Evolutionary conservation across 2,329 filamentous ascomycete genomes (phyloP), one percentile per base, ranked within the genome.

Genomic region (Simplicillium sp.): DNA sequence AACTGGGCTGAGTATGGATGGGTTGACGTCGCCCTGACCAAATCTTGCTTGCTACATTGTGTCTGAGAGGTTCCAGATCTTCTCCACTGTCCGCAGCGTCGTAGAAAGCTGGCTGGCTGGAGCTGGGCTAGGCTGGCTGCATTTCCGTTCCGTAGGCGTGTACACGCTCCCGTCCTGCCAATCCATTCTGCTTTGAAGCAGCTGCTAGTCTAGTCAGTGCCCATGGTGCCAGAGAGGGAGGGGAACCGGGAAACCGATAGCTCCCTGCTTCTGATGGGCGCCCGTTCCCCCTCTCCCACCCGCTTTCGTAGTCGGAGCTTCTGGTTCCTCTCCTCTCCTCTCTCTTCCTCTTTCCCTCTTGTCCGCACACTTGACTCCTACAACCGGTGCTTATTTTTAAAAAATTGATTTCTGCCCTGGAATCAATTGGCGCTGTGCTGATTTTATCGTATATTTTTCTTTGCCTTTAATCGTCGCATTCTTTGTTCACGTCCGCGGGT

Each of bases 341-440:
- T 15, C 32, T 37, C 39, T 16, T 45, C 18, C 34, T 47, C 51
- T 43, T 44, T 39, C 44, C 39, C 44, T 41, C 36, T 16, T 38
- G 14, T 25, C 20, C 20, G 20, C 20, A 16, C 15, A 7, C 34
- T 40, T 36, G 39, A 37, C 41, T 29, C 43, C 36, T 40, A 25
- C 29, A 38, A 28, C 8, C 12, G 7, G 17, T n/a, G 15, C 14
- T 25, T 38, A 13, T 25, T 28, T 25, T 38, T 38, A 17, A 13
- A 6, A n/a, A 25, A 20, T 25, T 25, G 15, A 14, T 20, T 38
- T 25, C 8, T 29, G 11, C 9, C 17, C 36, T 25, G 15, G 12
- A 25, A 11, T 29, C 25, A 38, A 13, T 29, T 25, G 14, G 14
- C 17, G 7, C 18, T 34, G 20, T 34, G 12, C 11, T 17, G 16